Base-by-base conservation (phyloP, 768 basidiomycete genomes). In the Calocybe cyanea region DNA sequence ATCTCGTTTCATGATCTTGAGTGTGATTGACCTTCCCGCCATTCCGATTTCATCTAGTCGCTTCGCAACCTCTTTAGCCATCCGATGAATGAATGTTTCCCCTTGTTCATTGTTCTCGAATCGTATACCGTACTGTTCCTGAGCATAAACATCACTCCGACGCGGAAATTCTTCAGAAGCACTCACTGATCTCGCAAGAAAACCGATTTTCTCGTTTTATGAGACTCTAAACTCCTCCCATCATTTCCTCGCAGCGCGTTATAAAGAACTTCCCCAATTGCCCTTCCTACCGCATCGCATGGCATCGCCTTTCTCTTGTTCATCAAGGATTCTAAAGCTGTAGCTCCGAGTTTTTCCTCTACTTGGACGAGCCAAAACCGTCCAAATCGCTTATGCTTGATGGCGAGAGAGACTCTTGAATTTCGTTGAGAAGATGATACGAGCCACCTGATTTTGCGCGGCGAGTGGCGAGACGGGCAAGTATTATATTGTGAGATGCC, bases 121-220 rank as follows among this genome's bases (percentile, higher is more conserved):
- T 3, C 96, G 83, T 45, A 99, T 96, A 0, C 92, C 96, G 61
- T 97, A 99, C 93, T 96, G 45, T 13, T 33, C 30, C 4, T 14
- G 39, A 13, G n/a, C n/a, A n/a, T 1, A 13, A 38, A 38, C 14
- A 8, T 7, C 21, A 42, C 20, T 3, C 14, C 2, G 0, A 38
- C 4, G n/a, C n/a, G n/a, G n/a, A n/a, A n/a, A n/a, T n/a, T n/a
- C n/a, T n/a, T n/a, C n/a, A n/a, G 11, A 20, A 33, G 31, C 11
- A 75, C 91, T 60, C 54, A 94, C 92, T 99, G 57, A 97, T 88
- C 60, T 97, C 95, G 47, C 90, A 93, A 9, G 88, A 92, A n/a
- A 15, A 99, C 92, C 5, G 86, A 90, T 63, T 92, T 93, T 55
- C 95, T 72, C 40, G 84, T 80, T 58, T 92, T 91, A 60, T 91